A percentile compares a stretch with the other conserved stretches of the same genome.
phyloP scores from a whole-genome alignment of 768 basidiomycete genomes.

The Astraeus odoratus region DNA sequence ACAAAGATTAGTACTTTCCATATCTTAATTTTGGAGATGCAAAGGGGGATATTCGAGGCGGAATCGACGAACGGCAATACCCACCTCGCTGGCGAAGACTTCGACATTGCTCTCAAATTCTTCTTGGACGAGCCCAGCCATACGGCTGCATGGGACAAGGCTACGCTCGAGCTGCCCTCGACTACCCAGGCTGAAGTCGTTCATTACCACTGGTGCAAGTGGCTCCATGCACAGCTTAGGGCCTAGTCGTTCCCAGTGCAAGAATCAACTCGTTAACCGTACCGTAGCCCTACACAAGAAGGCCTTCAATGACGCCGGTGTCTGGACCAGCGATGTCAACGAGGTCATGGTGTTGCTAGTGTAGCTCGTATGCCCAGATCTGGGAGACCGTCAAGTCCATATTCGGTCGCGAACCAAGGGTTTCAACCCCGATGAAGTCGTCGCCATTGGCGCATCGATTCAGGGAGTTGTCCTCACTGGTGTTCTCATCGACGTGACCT shows the following conservation, averaged over 20 bases:
- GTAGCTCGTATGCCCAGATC: slow-evolving; percentile 98
- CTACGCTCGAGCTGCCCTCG: slow-evolving; percentile 96
- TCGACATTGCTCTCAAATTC: slow-evolving; percentile 83
- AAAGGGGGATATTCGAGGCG: slow-evolving; percentile 99
- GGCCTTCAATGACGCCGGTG: slow-evolving; percentile 84
- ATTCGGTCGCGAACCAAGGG: slow-evolving; percentile 99
- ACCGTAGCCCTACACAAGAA: slow-evolving; percentile 97
- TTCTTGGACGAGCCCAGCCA: slow-evolving; percentile 92
- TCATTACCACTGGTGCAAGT: slow-evolving; percentile 92
- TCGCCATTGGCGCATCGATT: slow-evolving; percentile 96
- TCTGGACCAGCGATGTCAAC: slow-evolving; percentile 88
- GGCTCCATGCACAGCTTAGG: slow-evolving; percentile 96
- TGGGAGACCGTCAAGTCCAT: slow-evolving; percentile 79
- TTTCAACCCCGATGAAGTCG: slow-evolving; percentile 99
- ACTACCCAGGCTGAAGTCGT: slow-evolving; percentile 95
- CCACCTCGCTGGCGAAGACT: slow-evolving; percentile 96
- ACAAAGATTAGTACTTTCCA: slow-evolving; percentile 98
- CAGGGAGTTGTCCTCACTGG: slow-evolving; percentile 98
- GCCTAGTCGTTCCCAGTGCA: slow-evolving; percentile 84
- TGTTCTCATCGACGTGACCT: slow-evolving; percentile 91
- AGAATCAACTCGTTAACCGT: slow-evolving; percentile 76
- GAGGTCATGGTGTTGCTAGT: slow-evolving; percentile 99
- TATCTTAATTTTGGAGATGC: slow-evolving; percentile 99
- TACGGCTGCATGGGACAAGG: slow-evolving; percentile 98
- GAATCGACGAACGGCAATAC: slow-evolving; percentile 99